Percentiles rank a stretch among this genome's conserved stretches.
Evolutionary conservation across 1,139 yeast genomes (phyloP).

Genomic region (Geotrichum phurueaensis): DNA sequence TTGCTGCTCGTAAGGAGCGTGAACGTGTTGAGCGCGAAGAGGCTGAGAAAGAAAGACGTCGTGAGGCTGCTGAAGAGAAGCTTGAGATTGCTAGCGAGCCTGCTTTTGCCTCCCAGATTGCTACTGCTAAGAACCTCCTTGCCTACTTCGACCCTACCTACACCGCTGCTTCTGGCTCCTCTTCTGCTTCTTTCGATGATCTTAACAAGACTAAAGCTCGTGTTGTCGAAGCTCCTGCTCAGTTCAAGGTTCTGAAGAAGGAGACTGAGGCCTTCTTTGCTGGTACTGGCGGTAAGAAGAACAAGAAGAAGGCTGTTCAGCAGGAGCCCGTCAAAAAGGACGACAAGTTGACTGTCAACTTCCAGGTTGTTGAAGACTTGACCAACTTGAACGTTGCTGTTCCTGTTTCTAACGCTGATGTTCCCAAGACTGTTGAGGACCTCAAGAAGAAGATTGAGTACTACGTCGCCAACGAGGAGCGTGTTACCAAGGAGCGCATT

Average conservation of each 20-base stretch:
- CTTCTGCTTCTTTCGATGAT: conserved; percentile 17
- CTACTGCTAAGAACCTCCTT: conserved; percentile 65
- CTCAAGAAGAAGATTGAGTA: conserved; percentile 70
- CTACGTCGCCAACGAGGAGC: conserved; percentile 70
- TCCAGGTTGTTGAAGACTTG: conserved; percentile 72
- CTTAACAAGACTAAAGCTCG: conserved; percentile 35
- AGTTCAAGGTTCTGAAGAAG: conserved; percentile 60
- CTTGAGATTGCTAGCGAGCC: conserved; percentile 75
- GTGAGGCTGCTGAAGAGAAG: conserved; percentile 44
- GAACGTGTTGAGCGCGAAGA: conserved; percentile 51
- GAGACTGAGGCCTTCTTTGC: conserved; percentile 48
- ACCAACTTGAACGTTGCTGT: conserved; percentile 71
- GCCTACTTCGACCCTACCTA: conserved; percentile 72
- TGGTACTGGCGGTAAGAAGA: conserved; percentile 52
- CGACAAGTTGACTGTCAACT: conserved; percentile 58
- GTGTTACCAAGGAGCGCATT: conserved; percentile 70
- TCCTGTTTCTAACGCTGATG: conserved; percentile 74
- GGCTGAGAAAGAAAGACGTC: conserved; percentile 36
- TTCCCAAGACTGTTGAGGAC: conserved; percentile 57
- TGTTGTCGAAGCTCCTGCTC: conserved; percentile 51
- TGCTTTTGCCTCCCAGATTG: conserved; percentile 74
- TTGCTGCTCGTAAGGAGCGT: conserved; percentile 48
- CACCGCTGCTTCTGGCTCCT: conserved; percentile 41
- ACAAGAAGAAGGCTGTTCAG: conserved; percentile 41
- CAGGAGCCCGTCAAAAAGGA: conserved; percentile 39